A percentile compares a stretch with the other conserved stretches of the same genome.
Evolutionary conservation across 1,284 basidiomycete genomes (phyloP).

Genomic region (Melampsora americana): DNA sequence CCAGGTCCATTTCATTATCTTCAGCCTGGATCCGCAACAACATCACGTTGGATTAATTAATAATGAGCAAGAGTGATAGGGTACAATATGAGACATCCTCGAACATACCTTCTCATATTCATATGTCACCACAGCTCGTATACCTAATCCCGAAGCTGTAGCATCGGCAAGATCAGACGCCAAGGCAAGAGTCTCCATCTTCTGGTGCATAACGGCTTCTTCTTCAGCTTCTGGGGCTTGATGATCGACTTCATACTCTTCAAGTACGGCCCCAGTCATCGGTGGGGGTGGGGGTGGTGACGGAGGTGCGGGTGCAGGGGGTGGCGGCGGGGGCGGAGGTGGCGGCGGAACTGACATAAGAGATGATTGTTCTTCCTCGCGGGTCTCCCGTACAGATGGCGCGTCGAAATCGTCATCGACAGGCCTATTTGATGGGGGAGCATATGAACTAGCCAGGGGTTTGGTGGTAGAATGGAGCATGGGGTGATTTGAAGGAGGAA

Average conservation of each 20-base stretch:
- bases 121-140: slow-evolving; percentile 63
- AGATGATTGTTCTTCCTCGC: background rate
- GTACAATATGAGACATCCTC: background rate
- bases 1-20: slow-evolving; percentile 76
- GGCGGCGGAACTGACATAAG: background rate
- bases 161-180: slow-evolving; percentile 26
- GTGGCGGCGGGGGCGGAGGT: background rate
- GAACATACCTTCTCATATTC: slow-evolving; percentile 64
- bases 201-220: slow-evolving; percentile 27
- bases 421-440: slow-evolving; percentile 58
- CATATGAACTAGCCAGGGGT: slow-evolving; percentile 54
- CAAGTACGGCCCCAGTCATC: slow-evolving; percentile 34
- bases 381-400: slow-evolving; percentile 45
- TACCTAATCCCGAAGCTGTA: slow-evolving; percentile 45
- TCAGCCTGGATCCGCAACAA: slow-evolving; percentile 55
- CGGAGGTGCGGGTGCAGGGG: background rate
- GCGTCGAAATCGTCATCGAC: slow-evolving; percentile 52
- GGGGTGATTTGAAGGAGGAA: slow-evolving; percentile 46
- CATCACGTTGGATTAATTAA: background rate
- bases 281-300: background rate
- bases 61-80: background rate
- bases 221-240: slow-evolving; percentile 42
- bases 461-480: slow-evolving; percentile 55
- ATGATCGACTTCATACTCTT: slow-evolving; percentile 36
- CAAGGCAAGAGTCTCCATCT: slow-evolving; percentile 45